Conservation (phyloP, 129 eudicot species). For the Saposhnikovia divaricata region DNA sequence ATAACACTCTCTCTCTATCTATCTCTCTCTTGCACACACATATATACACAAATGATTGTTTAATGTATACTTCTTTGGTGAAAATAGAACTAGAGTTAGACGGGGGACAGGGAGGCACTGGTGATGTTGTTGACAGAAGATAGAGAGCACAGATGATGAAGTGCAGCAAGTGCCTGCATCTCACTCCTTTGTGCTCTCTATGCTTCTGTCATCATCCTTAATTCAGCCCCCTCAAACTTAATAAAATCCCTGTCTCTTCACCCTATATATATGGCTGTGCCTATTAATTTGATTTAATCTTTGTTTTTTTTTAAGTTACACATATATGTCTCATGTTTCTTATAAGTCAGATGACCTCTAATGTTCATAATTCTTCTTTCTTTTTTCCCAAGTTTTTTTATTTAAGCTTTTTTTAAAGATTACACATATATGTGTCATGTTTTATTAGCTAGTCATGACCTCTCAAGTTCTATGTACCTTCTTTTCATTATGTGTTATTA, state of each 20-base stretch:
- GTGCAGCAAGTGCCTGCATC: not conserved
- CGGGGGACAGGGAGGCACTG: not conserved
- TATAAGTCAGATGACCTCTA: too few species aligned
- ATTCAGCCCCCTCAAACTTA: not conserved
- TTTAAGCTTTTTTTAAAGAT: too few species aligned
- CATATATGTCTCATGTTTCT: too few species aligned
- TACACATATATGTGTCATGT: too few species aligned
- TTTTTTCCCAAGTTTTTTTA: too few species aligned
- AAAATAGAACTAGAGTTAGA: not conserved
- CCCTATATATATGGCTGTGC: not conserved
- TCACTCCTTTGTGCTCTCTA: constrained; percentile 8
- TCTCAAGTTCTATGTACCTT: too few species aligned
- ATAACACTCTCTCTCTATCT: not conserved
- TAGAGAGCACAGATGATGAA: constrained; percentile 12
- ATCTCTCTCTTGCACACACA: not conserved
- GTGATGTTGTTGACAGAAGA: constrained; percentile 10
- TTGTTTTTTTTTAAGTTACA: not conserved
- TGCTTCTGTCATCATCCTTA: constrained; percentile 10
- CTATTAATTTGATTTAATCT: not conserved
- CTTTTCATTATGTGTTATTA: too few species aligned
- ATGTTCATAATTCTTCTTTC: too few species aligned
- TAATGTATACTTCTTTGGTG: not conserved
- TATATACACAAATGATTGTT: not conserved
- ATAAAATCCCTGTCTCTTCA: not conserved
- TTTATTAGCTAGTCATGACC: too few species aligned